phyloP scores from a whole-genome alignment of 2,329 filamentous ascomycete genomes.

The Diaporthe caulivora region DNA sequence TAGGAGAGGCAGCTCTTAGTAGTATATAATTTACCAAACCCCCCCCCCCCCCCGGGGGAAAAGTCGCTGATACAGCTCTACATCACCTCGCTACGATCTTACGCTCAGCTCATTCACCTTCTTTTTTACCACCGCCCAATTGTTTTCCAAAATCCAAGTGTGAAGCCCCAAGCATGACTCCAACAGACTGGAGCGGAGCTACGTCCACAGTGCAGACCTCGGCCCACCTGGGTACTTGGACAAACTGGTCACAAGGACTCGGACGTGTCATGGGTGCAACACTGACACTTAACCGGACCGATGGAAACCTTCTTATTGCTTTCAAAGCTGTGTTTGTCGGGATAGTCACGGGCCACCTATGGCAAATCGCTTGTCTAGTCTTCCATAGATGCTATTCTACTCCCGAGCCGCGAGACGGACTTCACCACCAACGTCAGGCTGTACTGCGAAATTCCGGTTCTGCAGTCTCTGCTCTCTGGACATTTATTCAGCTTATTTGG shows the following conservation, averaged over 20 bases:
- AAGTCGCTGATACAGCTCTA: too few relatives aligned
- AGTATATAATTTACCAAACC: too few relatives aligned
- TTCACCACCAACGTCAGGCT: slow-evolving; percentile 47
- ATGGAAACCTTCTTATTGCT: slow-evolving; percentile 49
- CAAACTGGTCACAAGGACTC: slow-evolving; percentile 50
- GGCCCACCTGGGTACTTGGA: slow-evolving; percentile 43
- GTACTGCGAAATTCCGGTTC: slow-evolving; percentile 1
- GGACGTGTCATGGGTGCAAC: slow-evolving; percentile 47
- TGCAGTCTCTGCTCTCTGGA: background rate
- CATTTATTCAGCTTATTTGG: background rate
- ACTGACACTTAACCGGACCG: slow-evolving; percentile 46
- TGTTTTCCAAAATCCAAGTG: too few relatives aligned
- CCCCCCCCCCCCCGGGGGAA: too few relatives aligned
- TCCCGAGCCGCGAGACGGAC: slow-evolving; percentile 40
- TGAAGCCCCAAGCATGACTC: too few relatives aligned
- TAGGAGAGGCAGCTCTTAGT: too few relatives aligned
- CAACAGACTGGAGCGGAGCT: background rate
- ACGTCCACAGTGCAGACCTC: background rate
- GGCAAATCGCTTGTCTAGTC: slow-evolving; percentile 42
- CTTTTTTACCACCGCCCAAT: too few relatives aligned
- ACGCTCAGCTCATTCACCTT: too few relatives aligned
- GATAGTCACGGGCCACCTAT: slow-evolving; percentile 43
- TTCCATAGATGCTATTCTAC: slow-evolving; percentile 42
- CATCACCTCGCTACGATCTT: too few relatives aligned
- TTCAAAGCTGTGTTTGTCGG: slow-evolving; percentile 50